Percentiles rank a stretch among this genome's conserved stretches.
These are phyloP conservation scores for Diaporthe batatas DNA, from an alignment of 2,329 filamentous ascomycete species.

Conservation along the genomic window DNA sequence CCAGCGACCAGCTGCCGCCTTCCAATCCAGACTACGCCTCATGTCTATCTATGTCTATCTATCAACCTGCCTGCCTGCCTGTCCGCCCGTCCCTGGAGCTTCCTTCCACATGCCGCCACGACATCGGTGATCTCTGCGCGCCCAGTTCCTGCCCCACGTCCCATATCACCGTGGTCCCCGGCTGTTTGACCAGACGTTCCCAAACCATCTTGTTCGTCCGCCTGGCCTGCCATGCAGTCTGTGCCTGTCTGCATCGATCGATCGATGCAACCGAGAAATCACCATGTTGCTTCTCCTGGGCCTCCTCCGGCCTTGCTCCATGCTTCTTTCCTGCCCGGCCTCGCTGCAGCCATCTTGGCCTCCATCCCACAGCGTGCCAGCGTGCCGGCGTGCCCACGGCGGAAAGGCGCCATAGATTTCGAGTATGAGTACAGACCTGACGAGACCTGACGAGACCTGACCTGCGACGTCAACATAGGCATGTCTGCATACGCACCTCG, in stretches of 20 bases:
- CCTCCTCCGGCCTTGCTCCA: constrained; percentile 15
- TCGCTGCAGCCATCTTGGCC: too few relatives aligned
- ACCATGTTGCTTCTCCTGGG: background rate
- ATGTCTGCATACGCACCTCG: constrained; percentile 7
- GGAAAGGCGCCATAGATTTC: constrained; percentile 18
- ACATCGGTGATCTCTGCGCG: constrained; percentile 13
- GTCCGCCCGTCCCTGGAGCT: background rate
- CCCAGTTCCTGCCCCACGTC: constrained; percentile 21
- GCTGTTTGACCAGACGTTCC: background rate
- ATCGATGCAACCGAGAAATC: constrained; percentile 17
- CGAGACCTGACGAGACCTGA: background rate
- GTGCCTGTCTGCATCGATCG: background rate
- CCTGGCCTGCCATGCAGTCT: constrained; percentile 11
- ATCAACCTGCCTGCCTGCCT: background rate
- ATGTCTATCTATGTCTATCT: too few relatives aligned
- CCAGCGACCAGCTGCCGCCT: background rate
- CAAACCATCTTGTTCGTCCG: constrained; percentile 30
- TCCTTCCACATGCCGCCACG: constrained; percentile 22
- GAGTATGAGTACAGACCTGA: background rate
- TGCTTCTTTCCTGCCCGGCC: background rate
- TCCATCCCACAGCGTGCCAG: too few relatives aligned
- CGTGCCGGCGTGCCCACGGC: too few relatives aligned
- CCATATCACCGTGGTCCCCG: constrained; percentile 18
- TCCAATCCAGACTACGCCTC: background rate
- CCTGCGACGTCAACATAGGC: constrained; percentile 13